Percentiles rank a stretch among this genome's conserved stretches.
Evolutionary conservation across 352 stramenopile species (phyloP).

Genomic region (Phytophthora sp.): DNA sequence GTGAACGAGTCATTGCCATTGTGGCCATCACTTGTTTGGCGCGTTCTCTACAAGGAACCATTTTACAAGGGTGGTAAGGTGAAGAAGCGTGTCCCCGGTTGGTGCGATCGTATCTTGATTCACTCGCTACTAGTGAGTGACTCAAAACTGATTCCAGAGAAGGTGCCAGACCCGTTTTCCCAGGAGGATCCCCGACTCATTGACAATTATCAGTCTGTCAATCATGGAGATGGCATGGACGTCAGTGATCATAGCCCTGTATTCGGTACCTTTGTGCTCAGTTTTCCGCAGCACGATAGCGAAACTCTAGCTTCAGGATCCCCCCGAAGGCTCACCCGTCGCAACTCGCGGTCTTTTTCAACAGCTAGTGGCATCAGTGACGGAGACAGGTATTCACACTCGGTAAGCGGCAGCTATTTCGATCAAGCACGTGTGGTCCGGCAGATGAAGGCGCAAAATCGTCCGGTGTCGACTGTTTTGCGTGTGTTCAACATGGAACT

Average conservation of each 20-base stretch:
- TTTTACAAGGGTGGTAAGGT: slow-evolving; percentile 91
- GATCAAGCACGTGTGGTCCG: slow-evolving; percentile 76
- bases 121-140: slow-evolving; percentile 83
- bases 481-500: slow-evolving; percentile 81
- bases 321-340: slow-evolving; percentile 20
- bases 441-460: slow-evolving; percentile 60
- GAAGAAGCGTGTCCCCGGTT: slow-evolving; percentile 89
- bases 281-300: slow-evolving; percentile 54
- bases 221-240: slow-evolving; percentile 82
- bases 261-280: slow-evolving; percentile 78
- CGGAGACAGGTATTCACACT: slow-evolving; percentile 31
- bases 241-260: slow-evolving; percentile 87
- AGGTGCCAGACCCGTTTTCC: slow-evolving; percentile 66
- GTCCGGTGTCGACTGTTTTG: slow-evolving; percentile 71
- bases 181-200: slow-evolving; percentile 43
- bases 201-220: slow-evolving; percentile 86
- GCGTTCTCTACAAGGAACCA: slow-evolving; percentile 87
- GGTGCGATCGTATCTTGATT: slow-evolving; percentile 88
- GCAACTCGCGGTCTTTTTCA: slow-evolving; percentile 63
- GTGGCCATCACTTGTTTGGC: slow-evolving; percentile 82
- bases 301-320: slow-evolving; percentile 24
- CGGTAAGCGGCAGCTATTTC: slow-evolving; percentile 71
- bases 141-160: slow-evolving; percentile 81
- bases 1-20: slow-evolving; percentile 67
- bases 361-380: slow-evolving; percentile 35